Percentiles rank a stretch among this genome's conserved stretches.
Conservation (phyloP, 1,284 basidiomycete species). For the Amylostereum chailletii region DNA sequence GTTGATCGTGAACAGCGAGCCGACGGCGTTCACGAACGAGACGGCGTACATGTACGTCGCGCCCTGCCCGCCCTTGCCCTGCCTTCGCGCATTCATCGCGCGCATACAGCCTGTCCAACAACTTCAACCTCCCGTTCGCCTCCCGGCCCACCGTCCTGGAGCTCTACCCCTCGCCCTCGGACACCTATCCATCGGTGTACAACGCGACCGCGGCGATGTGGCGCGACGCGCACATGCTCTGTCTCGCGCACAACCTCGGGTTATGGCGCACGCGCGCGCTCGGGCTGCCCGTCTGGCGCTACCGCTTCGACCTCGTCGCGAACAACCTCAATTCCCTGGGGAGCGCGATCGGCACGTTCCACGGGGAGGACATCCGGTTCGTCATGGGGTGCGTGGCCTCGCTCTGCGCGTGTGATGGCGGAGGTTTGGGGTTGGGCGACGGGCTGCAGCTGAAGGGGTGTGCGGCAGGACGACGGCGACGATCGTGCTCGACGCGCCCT, state of each 20-base stretch:
- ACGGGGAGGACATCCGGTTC: conserved; percentile 32
- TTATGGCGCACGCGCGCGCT: conserved; percentile 25
- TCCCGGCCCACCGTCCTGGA: conserved; percentile 16
- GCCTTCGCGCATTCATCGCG: neutral
- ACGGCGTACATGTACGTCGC: conserved; percentile 25
- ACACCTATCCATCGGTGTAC: conserved; percentile 18
- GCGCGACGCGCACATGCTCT: conserved; percentile 38
- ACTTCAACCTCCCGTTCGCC: conserved; percentile 31
- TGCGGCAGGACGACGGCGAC: conserved; percentile 7
- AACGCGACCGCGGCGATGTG: conserved; percentile 29
- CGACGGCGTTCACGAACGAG: conserved; percentile 30
- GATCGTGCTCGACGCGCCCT: conserved; percentile 16
- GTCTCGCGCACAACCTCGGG: conserved; percentile 32
- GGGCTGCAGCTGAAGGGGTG: too few relatives aligned
- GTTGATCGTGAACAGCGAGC: conserved; percentile 32
- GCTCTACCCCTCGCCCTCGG: conserved; percentile 21
- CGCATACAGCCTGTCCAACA: conserved; percentile 27
- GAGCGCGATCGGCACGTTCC: conserved; percentile 33
- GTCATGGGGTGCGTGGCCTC: conserved; percentile 27
- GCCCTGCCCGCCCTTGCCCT: too few relatives aligned
- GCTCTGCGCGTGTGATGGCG: conserved; percentile 7
- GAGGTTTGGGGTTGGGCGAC: neutral
- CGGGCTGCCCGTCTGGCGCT: conserved; percentile 31
- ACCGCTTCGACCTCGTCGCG: conserved; percentile 33
- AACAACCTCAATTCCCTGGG: conserved; percentile 32